These are phyloP conservation scores for Debaryomyces tyrocola DNA, from an alignment of 805 yeast genomes.

Conservation along the genomic window DNA sequence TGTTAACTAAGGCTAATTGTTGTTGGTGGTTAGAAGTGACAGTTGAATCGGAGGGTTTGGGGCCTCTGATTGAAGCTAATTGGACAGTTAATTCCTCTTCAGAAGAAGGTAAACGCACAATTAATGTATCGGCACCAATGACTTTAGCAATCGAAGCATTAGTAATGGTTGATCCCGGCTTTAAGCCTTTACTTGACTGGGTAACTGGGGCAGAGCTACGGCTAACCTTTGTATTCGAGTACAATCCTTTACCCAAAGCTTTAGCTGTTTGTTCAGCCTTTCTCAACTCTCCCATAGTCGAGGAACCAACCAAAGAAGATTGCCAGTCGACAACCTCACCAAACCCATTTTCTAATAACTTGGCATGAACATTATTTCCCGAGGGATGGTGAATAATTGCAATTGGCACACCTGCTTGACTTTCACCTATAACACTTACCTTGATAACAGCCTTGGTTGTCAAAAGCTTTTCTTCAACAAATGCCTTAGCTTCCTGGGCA, in stretches of 20 bases:
- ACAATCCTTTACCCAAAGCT: constrained; percentile 55
- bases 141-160: constrained; percentile 59
- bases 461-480: constrained; percentile 62
- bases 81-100: constrained; percentile 65
- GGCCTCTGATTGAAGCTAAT: constrained; percentile 73
- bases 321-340: constrained; percentile 85
- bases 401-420: constrained; percentile 59
- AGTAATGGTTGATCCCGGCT: constrained; percentile 49
- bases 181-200: constrained; percentile 19
- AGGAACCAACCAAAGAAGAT: constrained; percentile 63
- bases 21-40: constrained; percentile 32
- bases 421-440: constrained; percentile 58
- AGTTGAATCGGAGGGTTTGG: constrained; percentile 60
- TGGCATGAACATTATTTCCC: constrained; percentile 69
- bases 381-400: constrained; percentile 68
- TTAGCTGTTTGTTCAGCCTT: constrained; percentile 65
- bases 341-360: constrained; percentile 65
- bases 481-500: constrained; percentile 65
- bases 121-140: constrained; percentile 67
- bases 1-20: constrained; percentile 55
- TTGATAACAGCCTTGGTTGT: constrained; percentile 55
- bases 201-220: constrained; percentile 13
- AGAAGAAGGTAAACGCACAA: constrained; percentile 47
- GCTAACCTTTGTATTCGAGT: constrained; percentile 37
- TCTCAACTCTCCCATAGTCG: constrained; percentile 60